phyloP scores from a whole-genome alignment of 352 stramenopile species.

The Pelagophyceae sp. region DNA sequence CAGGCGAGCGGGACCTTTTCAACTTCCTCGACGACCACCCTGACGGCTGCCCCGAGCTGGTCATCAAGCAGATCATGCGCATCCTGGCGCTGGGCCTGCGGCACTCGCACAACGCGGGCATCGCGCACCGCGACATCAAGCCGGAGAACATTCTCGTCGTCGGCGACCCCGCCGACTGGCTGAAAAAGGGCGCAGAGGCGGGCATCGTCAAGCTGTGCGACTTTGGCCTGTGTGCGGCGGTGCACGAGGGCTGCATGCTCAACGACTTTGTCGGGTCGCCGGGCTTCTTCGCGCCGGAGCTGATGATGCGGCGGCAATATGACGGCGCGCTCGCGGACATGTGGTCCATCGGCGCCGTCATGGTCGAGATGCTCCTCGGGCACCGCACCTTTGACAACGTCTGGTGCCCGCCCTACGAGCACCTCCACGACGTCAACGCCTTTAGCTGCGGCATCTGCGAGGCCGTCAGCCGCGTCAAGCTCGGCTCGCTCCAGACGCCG shows the following conservation, averaged over 20 bases:
- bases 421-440: conserved; percentile 48
- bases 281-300: conserved; percentile 61
- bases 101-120: conserved; percentile 7
- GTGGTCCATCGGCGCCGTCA: conserved; percentile 63
- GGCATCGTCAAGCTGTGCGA: conserved; percentile 19
- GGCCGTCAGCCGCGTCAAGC: background rate
- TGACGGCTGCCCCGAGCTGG: conserved; percentile 2
- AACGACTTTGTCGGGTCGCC: conserved; percentile 51
- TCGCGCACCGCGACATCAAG: conserved; percentile 89
- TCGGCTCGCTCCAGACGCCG: background rate
- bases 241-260: conserved; percentile 29
- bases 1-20: conserved; percentile 16
- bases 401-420: conserved; percentile 64
- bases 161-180: background rate
- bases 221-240: conserved; percentile 19
- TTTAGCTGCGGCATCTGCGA: conserved; percentile 32
- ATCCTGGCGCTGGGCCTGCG: conserved; percentile 10
- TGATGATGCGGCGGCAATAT: conserved; percentile 51
- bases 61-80: conserved; percentile 3
- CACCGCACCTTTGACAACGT: conserved; percentile 55
- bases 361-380: conserved; percentile 64
- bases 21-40: conserved; percentile 13
- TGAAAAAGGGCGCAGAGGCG: background rate
- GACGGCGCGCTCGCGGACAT: conserved; percentile 57
- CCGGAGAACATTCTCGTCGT: conserved; percentile 89